A percentile compares a stretch with the other conserved stretches of the same genome.
phyloP scores from a whole-genome alignment of 106 monocot genomes.

The Allium cepa region DNA sequence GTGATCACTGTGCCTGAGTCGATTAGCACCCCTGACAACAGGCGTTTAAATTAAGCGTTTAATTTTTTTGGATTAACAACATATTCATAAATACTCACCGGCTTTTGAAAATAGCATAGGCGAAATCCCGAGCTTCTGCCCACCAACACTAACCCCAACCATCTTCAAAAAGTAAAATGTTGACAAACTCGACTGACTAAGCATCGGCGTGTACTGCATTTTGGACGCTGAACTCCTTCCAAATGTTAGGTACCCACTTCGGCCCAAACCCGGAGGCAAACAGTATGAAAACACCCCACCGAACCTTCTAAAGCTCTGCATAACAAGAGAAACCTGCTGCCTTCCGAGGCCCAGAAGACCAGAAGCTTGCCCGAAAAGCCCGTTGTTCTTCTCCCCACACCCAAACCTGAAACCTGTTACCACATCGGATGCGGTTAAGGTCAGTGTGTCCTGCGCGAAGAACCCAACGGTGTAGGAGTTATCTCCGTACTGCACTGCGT shows the following conservation, averaged over 20 bases:
- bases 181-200: neutral
- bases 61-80: neutral
- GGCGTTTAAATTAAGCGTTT: neutral
- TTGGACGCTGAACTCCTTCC: neutral
- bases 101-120: conserved; percentile 20
- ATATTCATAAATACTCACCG: neutral
- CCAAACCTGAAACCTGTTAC: conserved; percentile 13
- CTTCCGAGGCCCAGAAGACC: conserved; percentile 37
- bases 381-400: conserved; percentile 16
- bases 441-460: conserved; percentile 25
- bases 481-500: conserved; percentile 26
- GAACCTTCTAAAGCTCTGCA: conserved; percentile 15
- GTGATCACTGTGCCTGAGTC: conserved; percentile 73
- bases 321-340: conserved; percentile 12
- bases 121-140: conserved; percentile 14
- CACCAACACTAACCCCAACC: conserved; percentile 18
- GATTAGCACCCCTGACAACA: conserved; percentile 24
- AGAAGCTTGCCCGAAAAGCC: conserved; percentile 15
- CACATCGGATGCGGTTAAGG: conserved; percentile 2
- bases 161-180: conserved; percentile 34
- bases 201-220: conserved; percentile 25
- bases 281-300: conserved; percentile 38
- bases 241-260: conserved; percentile 25
- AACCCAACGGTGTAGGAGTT: conserved; percentile 15
- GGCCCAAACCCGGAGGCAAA: conserved; percentile 14